These are phyloP conservation scores for Albophoma yamanashiensis DNA, from an alignment of 2,329 filamentous ascomycete genomes.

Conservation along the genomic window DNA sequence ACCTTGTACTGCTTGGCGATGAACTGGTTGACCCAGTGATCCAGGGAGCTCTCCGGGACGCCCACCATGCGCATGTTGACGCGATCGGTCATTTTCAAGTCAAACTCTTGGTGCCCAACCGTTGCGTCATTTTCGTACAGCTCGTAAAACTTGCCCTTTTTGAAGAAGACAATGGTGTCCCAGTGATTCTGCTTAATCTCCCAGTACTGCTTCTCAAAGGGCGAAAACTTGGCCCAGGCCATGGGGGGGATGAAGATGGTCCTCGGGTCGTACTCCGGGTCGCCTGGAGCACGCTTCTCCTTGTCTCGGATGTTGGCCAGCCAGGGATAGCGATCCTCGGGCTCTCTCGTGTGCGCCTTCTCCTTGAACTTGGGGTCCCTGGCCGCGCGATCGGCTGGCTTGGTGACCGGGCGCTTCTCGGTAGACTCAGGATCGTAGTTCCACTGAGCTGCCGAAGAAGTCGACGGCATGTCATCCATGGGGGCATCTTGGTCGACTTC, in stretches of 20 bases:
- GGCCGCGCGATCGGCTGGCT: conserved; percentile 17
- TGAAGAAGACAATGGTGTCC: conserved; percentile 98
- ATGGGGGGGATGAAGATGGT: conserved; percentile 81
- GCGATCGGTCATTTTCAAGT: conserved; percentile 92
- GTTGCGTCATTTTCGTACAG: conserved; percentile 97
- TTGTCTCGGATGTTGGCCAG: conserved; percentile 77
- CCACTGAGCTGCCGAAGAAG: conserved; percentile 77
- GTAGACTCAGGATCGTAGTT: conserved; percentile 44
- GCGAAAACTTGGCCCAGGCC: conserved; percentile 74
- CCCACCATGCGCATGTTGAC: conserved; percentile 99
- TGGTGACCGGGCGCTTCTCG: conserved; percentile 23
- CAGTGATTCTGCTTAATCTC: conserved; percentile 97
- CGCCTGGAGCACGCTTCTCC: conserved; percentile 63
- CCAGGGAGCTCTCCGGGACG: conserved; percentile 89
- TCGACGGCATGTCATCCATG: conserved; percentile 44
- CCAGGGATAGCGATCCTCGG: conserved; percentile 83
- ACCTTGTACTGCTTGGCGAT: conserved; percentile 98
- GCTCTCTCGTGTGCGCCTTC: conserved; percentile 73
- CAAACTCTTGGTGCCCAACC: conserved; percentile 90
- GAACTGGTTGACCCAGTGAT: conserved; percentile 96
- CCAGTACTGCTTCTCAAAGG: conserved; percentile 98
- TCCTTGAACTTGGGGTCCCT: conserved; percentile 31
- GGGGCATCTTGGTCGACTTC: conserved; percentile 40
- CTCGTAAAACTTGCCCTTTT: conserved; percentile 99
- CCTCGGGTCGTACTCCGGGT: conserved; percentile 84